Evolutionary conservation across 805 yeast species (phyloP).

Genomic region (Saturnispora sanitii): DNA sequence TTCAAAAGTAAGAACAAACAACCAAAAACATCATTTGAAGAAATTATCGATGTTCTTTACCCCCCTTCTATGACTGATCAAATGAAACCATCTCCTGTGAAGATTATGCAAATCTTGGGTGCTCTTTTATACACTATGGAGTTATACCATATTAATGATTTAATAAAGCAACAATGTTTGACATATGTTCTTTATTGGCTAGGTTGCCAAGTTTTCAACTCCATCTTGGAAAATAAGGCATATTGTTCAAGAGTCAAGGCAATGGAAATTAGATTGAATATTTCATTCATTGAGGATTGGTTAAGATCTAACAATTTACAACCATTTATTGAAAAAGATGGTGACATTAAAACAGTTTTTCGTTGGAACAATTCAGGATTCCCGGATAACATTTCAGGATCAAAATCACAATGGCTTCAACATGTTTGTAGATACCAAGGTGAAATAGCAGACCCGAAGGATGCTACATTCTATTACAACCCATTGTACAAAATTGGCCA

Average conservation of each 20-base stretch:
- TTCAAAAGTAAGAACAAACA: slow-evolving; percentile 35
- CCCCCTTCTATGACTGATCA: slow-evolving; percentile 80
- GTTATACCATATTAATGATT: slow-evolving; percentile 68
- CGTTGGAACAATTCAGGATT: slow-evolving; percentile 17
- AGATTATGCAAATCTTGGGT: slow-evolving; percentile 75
- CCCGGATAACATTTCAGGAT: slow-evolving; percentile 26
- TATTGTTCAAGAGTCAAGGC: slow-evolving; percentile 76
- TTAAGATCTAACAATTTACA: slow-evolving; percentile 56
- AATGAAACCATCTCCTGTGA: slow-evolving; percentile 82
- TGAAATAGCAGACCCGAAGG: slow-evolving; percentile 32
- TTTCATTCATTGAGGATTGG: slow-evolving; percentile 92
- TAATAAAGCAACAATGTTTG: slow-evolving; percentile 68
- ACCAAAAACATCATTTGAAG: slow-evolving; percentile 45
- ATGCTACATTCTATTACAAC: slow-evolving; percentile 52
- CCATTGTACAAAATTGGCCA: slow-evolving; percentile 57
- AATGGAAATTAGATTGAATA: slow-evolving; percentile 77
- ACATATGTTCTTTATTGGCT: slow-evolving; percentile 74
- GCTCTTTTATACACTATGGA: slow-evolving; percentile 81
- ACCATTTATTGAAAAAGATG: slow-evolving; percentile 28
- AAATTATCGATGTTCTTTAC: slow-evolving; percentile 61
- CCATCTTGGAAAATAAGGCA: slow-evolving; percentile 54
- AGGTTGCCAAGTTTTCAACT: slow-evolving; percentile 62
- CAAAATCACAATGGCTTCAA: slow-evolving; percentile 16
- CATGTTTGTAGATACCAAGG: slow-evolving; percentile 25
- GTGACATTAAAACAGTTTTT: slow-evolving; percentile 16